Conservation (phyloP, 1,139 yeast genomes). For the Hyphopichia burtonii region DNA sequence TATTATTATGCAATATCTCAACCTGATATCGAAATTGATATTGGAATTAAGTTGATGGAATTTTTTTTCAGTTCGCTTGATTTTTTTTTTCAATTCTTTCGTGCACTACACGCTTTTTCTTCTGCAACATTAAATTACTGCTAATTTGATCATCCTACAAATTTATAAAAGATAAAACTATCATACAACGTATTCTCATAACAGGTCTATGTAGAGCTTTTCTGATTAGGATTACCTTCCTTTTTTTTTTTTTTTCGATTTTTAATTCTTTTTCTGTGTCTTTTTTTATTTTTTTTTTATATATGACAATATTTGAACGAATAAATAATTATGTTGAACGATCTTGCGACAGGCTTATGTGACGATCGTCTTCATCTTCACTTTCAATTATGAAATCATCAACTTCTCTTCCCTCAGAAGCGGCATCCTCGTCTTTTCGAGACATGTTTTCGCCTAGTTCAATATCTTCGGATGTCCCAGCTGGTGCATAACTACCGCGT, state of each 20-base stretch:
- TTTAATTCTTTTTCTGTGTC: neutral
- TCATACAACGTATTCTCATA: neutral
- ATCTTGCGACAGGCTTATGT: neutral
- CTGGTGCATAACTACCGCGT: slow-evolving; percentile 25
- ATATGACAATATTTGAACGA: too few species aligned
- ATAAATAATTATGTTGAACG: neutral
- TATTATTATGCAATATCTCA: too few species aligned
- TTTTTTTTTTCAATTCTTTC: neutral
- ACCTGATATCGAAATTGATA: too few species aligned
- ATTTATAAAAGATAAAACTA: neutral
- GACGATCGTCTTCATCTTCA: slow-evolving; percentile 37
- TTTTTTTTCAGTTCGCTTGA: neutral
- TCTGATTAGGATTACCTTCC: neutral
- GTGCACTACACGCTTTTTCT: neutral
- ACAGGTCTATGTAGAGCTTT: neutral
- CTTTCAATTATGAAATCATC: slow-evolving; percentile 43
- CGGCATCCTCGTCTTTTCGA: slow-evolving; percentile 11
- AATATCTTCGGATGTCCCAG: slow-evolving; percentile 30
- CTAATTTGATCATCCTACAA: neutral
- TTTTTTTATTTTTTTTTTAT: neutral
- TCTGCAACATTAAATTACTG: neutral
- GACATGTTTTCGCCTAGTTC: slow-evolving; percentile 33
- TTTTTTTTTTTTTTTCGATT: neutral
- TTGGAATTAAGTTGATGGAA: too few species aligned
- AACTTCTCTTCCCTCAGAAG: neutral